Evolutionary conservation across 306 rosid genomes (phyloP).

Genomic region (Erythrophleum fordii): DNA sequence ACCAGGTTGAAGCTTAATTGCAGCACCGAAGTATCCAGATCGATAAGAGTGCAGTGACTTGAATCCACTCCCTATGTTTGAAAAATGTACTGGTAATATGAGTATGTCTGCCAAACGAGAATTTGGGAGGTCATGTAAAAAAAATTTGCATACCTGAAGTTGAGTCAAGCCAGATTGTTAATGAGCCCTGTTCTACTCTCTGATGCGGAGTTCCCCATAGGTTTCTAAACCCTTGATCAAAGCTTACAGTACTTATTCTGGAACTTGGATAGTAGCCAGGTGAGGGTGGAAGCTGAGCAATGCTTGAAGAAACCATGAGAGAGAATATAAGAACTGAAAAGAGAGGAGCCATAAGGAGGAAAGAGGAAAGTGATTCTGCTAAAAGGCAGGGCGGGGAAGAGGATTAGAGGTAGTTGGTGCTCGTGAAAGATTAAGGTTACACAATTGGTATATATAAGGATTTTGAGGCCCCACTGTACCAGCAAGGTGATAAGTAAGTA

Average conservation of each 20-base stretch:
- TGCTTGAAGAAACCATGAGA: slow-evolving; percentile 41
- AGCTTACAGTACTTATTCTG: slow-evolving; percentile 52
- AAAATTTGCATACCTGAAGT: slow-evolving; percentile 55
- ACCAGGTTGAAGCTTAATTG: slow-evolving; percentile 81
- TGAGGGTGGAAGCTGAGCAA: slow-evolving; percentile 73
- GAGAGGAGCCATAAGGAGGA: slow-evolving; percentile 45
- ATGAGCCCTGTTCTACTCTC: slow-evolving; percentile 55
- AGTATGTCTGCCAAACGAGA: not conserved
- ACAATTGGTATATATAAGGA: slow-evolving; percentile 48
- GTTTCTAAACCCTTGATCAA: slow-evolving; percentile 66
- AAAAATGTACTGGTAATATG: not conserved
- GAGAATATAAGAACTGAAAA: slow-evolving; percentile 42
- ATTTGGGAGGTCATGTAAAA: slow-evolving; percentile 6
- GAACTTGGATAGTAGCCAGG: slow-evolving; percentile 81
- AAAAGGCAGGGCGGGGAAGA: slow-evolving; percentile 43
- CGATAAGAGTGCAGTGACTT: slow-evolving; percentile 65
- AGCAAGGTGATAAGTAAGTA: slow-evolving; percentile 43
- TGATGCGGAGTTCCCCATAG: slow-evolving; percentile 91
- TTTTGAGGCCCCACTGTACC: slow-evolving; percentile 45
- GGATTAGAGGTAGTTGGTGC: slow-evolving; percentile 25
- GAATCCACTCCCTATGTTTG: slow-evolving; percentile 82
- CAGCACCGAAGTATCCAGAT: slow-evolving; percentile 84
- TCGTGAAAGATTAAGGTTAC: not conserved
- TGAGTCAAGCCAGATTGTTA: slow-evolving; percentile 80
- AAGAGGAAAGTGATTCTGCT: slow-evolving; percentile 45